phyloP scores from a whole-genome alignment of 192 early-diverging fungal genomes.

The Chytriomyces sp. region DNA sequence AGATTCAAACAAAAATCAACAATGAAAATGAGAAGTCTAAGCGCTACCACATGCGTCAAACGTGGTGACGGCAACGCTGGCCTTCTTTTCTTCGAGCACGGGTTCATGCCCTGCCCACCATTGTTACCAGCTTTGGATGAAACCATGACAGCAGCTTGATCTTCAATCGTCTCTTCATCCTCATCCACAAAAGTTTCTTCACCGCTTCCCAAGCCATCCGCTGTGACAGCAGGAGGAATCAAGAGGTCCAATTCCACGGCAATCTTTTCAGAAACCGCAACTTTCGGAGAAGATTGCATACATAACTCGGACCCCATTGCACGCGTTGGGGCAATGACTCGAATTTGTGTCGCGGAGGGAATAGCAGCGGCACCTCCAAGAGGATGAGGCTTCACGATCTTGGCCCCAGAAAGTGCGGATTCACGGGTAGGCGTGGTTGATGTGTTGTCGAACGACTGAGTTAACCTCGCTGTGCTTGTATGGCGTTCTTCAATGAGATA shows the following conservation, averaged over 20 bases:
- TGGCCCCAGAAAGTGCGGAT: no score
- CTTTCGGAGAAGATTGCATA: background rate
- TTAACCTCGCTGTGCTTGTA: background rate
- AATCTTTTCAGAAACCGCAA: background rate
- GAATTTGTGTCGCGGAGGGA: conserved; percentile 22
- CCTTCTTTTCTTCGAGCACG: background rate
- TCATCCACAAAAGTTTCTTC: conserved; percentile 26
- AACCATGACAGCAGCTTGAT: background rate
- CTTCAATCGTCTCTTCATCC: conserved; percentile 1
- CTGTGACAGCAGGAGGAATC: background rate
- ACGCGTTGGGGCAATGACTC: conserved; percentile 14
- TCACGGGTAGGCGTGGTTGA: background rate
- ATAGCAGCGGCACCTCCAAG: no score
- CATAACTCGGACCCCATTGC: background rate
- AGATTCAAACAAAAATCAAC: no score
- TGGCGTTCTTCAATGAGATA: conserved; percentile 38
- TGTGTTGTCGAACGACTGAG: background rate
- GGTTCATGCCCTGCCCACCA: background rate
- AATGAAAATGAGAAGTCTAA: conserved; percentile 24
- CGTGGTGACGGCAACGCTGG: conserved; percentile 56
- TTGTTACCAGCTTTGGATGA: background rate
- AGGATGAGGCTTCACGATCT: no score
- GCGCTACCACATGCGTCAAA: conserved; percentile 68
- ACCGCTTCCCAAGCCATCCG: conserved; percentile 26
- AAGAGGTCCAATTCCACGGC: background rate